phyloP scores from a whole-genome alignment of 2,329 filamentous ascomycete species.

The Dactylellina parvicollis region DNA sequence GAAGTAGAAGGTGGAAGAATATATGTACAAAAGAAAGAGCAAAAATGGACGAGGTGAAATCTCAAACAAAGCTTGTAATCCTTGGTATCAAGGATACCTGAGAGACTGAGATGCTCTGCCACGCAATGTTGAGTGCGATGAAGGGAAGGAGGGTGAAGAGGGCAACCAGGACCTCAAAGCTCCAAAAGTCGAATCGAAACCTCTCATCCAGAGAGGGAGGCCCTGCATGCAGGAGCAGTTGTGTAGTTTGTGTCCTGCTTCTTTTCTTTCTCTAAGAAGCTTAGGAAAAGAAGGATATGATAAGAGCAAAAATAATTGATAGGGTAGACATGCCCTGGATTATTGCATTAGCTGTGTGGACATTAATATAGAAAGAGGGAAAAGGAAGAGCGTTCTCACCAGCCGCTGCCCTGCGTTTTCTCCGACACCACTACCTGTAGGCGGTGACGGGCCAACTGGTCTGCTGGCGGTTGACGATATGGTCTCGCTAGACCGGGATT shows the following conservation, averaged over 20 bases:
- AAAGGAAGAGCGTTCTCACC: neutral
- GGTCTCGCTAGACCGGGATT: neutral
- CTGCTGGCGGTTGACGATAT: neutral
- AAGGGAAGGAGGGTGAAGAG: too few relatives aligned
- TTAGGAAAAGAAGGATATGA: neutral
- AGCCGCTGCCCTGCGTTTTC: neutral
- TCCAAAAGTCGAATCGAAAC: too few relatives aligned
- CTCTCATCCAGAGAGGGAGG: too few relatives aligned
- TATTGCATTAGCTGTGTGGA: neutral
- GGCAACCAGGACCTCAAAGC: too few relatives aligned
- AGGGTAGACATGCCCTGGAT: neutral
- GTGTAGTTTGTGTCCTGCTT: too few relatives aligned
- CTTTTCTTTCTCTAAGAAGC: neutral
- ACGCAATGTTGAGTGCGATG: too few relatives aligned
- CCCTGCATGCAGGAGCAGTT: too few relatives aligned
- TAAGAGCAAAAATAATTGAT: neutral
- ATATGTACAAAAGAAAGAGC: slow-evolving; percentile 18
- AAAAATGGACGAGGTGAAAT: too few relatives aligned
- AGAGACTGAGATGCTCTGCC: too few relatives aligned
- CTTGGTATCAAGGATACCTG: too few relatives aligned
- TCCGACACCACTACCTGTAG: slow-evolving; percentile 16
- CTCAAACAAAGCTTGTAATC: neutral
- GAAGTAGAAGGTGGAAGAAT: slow-evolving; percentile 10
- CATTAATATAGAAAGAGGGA: neutral
- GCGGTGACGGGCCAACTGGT: neutral